Conservation (phyloP, 2,329 filamentous ascomycete genomes). For the Colletotrichum nymphaeae region DNA sequence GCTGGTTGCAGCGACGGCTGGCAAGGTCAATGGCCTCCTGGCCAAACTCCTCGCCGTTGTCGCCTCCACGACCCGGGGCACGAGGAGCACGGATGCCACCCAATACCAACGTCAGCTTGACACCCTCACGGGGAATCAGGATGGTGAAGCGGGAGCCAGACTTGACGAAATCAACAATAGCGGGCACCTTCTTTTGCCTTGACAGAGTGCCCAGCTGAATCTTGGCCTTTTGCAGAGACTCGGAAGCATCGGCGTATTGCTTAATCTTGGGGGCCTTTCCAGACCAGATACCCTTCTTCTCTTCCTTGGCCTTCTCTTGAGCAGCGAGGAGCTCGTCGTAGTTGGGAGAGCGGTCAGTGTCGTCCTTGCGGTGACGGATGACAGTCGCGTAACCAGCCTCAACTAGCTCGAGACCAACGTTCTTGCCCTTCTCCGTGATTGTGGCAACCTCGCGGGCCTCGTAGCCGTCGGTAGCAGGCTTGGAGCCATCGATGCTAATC, state of each 20-base stretch:
- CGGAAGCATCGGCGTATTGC: slow-evolving; percentile 89
- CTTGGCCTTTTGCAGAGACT: slow-evolving; percentile 94
- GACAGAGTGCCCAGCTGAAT: slow-evolving; percentile 89
- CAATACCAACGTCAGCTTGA: slow-evolving; percentile 94
- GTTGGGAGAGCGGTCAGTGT: slow-evolving; percentile 91
- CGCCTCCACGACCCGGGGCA: slow-evolving; percentile 80
- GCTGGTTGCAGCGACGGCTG: slow-evolving; percentile 88
- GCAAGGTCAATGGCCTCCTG: slow-evolving; percentile 95
- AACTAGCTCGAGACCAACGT: slow-evolving; percentile 86
- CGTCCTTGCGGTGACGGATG: slow-evolving; percentile 93
- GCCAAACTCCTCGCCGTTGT: slow-evolving; percentile 91
- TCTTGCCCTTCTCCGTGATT: slow-evolving; percentile 84
- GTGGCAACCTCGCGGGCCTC: slow-evolving; percentile 96
- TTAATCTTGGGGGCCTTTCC: slow-evolving; percentile 86
- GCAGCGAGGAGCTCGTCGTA: slow-evolving; percentile 90
- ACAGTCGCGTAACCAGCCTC: slow-evolving; percentile 94
- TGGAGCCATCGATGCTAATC: slow-evolving; percentile 88
- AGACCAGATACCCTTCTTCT: slow-evolving; percentile 95
- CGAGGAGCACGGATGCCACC: slow-evolving; percentile 92
- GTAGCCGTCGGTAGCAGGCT: slow-evolving; percentile 88
- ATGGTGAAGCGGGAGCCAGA: slow-evolving; percentile 95
- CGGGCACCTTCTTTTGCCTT: slow-evolving; percentile 91
- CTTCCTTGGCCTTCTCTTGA: slow-evolving; percentile 85
- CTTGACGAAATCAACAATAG: slow-evolving; percentile 96
- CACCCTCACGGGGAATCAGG: slow-evolving; percentile 89